Evolutionary conservation across 768 basidiomycete species (phyloP).

Genomic region (Termitomyces sp.): DNA sequence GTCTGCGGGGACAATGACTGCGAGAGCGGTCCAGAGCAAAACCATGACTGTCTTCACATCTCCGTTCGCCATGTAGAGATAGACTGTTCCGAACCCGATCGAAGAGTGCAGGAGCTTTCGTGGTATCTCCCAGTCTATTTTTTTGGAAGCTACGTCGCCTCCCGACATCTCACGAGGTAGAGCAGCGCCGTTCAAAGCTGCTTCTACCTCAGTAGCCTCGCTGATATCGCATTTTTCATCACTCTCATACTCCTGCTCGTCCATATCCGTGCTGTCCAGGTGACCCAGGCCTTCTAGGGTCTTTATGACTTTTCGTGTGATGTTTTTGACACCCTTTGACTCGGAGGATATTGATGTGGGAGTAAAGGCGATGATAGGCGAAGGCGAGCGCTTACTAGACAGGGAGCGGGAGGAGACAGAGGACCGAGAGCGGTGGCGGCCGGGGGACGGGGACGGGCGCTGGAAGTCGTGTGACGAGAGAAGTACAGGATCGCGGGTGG

Average conservation of each 20-base stretch:
- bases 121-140: conserved; percentile 87
- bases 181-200: conserved; percentile 8
- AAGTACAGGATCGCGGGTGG: conserved; percentile 14
- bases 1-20: conserved; percentile 69
- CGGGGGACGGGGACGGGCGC: conserved; percentile 7
- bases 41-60: conserved; percentile 60
- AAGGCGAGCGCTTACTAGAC: conserved; percentile 36
- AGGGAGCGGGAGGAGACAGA: conserved; percentile 15
- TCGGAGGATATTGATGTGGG: conserved; percentile 27
- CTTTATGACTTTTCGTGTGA: conserved; percentile 43
- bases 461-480: conserved; percentile 14
- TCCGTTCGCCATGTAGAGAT: conserved; percentile 42
- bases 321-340: conserved; percentile 37
- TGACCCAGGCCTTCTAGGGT: conserved; percentile 41
- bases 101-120: conserved; percentile 83
- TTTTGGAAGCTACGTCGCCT: conserved; percentile 10
- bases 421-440: conserved; percentile 15
- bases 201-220: conserved; percentile 22
- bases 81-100: conserved; percentile 53
- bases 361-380: conserved; percentile 40
- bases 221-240: conserved; percentile 21
- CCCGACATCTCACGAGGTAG: conserved; percentile 3
- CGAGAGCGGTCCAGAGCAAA: conserved; percentile 59
- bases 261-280: conserved; percentile 26
- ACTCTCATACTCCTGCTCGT: conserved; percentile 25